Base-by-base conservation (phyloP, 2,329 filamentous ascomycete genomes). In the Arthrobotrys sphaeroides region DNA sequence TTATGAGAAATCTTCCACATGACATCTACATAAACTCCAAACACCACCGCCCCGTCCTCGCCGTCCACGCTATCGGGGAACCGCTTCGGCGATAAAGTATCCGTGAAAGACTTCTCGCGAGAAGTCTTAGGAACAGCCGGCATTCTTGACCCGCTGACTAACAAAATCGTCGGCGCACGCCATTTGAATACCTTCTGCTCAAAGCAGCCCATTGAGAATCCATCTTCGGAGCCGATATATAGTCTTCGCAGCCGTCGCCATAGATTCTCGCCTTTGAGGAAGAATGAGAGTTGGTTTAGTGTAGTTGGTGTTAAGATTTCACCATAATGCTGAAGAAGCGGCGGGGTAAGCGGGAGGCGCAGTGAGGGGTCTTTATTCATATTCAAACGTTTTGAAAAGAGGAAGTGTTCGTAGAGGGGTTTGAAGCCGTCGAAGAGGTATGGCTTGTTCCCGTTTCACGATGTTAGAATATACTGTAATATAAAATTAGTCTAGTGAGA, bases 121-220 rank as follows among this genome's bases (percentile, higher is more conserved):
- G 87, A 86, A 12, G 85, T 83, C 10, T 82, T 81, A 0, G 85
- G 83, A 42, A 82, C 80, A 18, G 86, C 83, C 1, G 84, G 81
- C 5, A 93, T 84, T 4, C 89, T 85, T 2, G 86, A 87, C 18
- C 91, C 91, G 18, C 87, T 87, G 1, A 93, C 88, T 0, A 93
- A 85, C 9, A 93, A 84, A 16, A 93, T 87, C 0, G 91, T 92
- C 0, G 91, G 91, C 0, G 90, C 90, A 43, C 87, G 85, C 90
- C 91, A 93, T 81, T 93, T 91, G 82, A 93, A 91, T 1, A 92
- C 89, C 78, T 89, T 90, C 18, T 89, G 87, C 80, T 92, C 89
- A 77, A 93, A 92, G 66, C 89, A 90, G 20, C 90, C 90, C 88
- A 93, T 90, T 18, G 90, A 91, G 82, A 92, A 93, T 3, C 91